Base-by-base conservation (phyloP, 352 stramenopile genomes). In the Blastocystis sp. region DNA sequence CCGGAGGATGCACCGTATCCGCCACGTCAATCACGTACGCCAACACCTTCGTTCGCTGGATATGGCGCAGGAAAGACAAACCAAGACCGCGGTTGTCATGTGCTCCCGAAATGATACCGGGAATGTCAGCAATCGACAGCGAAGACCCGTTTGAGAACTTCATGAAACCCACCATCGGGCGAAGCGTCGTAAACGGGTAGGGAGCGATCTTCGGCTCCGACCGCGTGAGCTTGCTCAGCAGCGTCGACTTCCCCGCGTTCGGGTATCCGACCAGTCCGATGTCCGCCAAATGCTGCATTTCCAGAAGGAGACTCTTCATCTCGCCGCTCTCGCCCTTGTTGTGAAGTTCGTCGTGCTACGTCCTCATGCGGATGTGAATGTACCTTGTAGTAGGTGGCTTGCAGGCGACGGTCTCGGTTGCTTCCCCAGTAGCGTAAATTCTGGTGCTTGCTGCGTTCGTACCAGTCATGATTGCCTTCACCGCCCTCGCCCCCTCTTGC, bases 221-320 rank as follows among this genome's bases (percentile, higher is more conserved):
- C 21, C 91, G 91, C 54, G 92, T 97, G 73, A 98, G 90, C 27
- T 93, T 92, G 40, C 92, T 93, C 9, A 99, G 89, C 51, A 99
- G 88, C 42, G 92, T 97, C 16, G 91, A 96, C 89, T 99, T 99
- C 85, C 96, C 97, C 0, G 96, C 96, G 89, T 99, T 99, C 0
- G 97, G 97, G 87, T 97, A 97, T 27, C 97, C 97, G 1, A 99
- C 95, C 1, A 99, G 91, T 21, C 95, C 96, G 49, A 99, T 91
- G 88, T 99, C 96, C 4, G 96, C 96, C 84, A 98, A 97, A 7
- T 94, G 92, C 90, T 98, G 98, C 44, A 98, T 90, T 87, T 98
- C 95, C n/a, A 99, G 86, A 75, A 94, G 91, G 61, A 98, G 91
- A 91, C 96, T 98, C 87, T 95, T 89, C 71, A 94, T 92, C 3